A percentile compares a stretch with the other conserved stretches of the same genome.
These are phyloP conservation scores for Medicago truncatula DNA, from an alignment of 306 rosid genomes.

Conservation along the genomic window DNA sequence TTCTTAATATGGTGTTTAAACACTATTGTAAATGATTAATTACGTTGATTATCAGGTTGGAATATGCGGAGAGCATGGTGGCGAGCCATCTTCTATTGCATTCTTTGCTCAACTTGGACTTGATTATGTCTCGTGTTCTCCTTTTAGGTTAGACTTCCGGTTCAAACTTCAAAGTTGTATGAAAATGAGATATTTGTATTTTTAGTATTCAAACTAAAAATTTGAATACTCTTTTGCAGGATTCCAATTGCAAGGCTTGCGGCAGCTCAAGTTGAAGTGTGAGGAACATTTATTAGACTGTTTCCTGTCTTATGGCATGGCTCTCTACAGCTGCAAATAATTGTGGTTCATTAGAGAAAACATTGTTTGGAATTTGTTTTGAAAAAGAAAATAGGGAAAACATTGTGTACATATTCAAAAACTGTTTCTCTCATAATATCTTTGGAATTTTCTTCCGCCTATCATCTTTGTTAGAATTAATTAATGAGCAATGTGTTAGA, in stretches of 20 bases:
- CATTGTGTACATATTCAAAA: too few species aligned
- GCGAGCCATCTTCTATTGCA: conserved; percentile 95
- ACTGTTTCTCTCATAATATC: too few species aligned
- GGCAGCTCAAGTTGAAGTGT: conserved; percentile 86
- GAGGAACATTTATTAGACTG: conserved; percentile 2
- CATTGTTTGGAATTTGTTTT: too few species aligned
- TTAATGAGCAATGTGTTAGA: neutral
- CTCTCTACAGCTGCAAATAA: conserved; percentile 37
- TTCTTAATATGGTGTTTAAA: conserved; percentile 13
- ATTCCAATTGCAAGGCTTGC: conserved; percentile 99
- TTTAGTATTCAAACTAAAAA: conserved; percentile 32
- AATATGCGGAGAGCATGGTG: conserved; percentile 99
- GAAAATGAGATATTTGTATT: conserved; percentile 11
- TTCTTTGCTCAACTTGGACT: conserved; percentile 93
- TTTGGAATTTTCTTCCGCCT: too few species aligned
- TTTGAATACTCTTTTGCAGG: conserved; percentile 50
- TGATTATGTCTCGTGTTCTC: conserved; percentile 98
- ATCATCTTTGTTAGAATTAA: too few species aligned
- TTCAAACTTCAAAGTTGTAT: neutral
- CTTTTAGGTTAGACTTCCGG: conserved; percentile 66
- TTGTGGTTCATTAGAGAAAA: conserved; percentile 17
- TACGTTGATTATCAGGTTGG: conserved; percentile 69
- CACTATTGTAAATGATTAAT: conserved; percentile 4
- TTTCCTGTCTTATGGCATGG: neutral
- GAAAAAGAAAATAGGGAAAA: too few species aligned